Percentiles rank a stretch among this genome's conserved stretches.
These are phyloP conservation scores for Phlebopus sp. DNA, from an alignment of 1,284 basidiomycete species.

Conservation along the genomic window DNA sequence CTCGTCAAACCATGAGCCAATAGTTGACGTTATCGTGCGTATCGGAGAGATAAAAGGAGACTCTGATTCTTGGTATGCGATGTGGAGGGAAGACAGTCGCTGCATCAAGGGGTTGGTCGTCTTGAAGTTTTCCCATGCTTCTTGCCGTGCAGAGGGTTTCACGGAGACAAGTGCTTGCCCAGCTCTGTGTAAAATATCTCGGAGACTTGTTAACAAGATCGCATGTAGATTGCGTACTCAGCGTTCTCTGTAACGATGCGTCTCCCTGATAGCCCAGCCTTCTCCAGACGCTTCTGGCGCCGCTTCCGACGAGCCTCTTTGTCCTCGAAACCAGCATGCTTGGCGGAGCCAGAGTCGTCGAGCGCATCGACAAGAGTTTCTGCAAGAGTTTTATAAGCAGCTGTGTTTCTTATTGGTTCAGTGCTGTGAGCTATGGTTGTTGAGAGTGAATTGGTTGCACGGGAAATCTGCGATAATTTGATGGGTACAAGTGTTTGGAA, in stretches of 20 bases:
- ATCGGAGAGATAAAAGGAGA: conserved; percentile 83
- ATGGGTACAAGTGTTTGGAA: background rate
- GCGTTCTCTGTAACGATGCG: conserved; percentile 66
- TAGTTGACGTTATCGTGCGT: conserved; percentile 80
- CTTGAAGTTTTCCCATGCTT: conserved; percentile 75
- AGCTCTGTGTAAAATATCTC: conserved; percentile 51
- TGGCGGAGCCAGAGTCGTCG: conserved; percentile 89
- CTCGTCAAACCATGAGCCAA: conserved; percentile 93
- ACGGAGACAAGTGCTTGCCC: conserved; percentile 83
- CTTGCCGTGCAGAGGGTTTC: conserved; percentile 73
- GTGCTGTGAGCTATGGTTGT: conserved; percentile 80
- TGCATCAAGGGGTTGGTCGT: conserved; percentile 72
- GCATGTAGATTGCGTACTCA: conserved; percentile 55
- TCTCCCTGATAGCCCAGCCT: conserved; percentile 73
- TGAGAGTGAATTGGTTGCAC: conserved; percentile 77
- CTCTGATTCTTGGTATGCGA: conserved; percentile 90
- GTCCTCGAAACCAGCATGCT: conserved; percentile 93
- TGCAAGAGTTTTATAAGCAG: conserved; percentile 89
- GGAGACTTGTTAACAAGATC: conserved; percentile 1
- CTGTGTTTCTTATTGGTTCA: conserved; percentile 92
- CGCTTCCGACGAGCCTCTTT: conserved; percentile 80
- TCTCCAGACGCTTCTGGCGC: conserved; percentile 73
- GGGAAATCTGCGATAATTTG: conserved; percentile 56
- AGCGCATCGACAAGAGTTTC: conserved; percentile 90
- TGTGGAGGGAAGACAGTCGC: conserved; percentile 56